Evolutionary conservation across 2,329 filamentous ascomycete species (phyloP), one percentile per base, ranked within the genome.

Genomic region (Colletotrichum somersetense): DNA sequence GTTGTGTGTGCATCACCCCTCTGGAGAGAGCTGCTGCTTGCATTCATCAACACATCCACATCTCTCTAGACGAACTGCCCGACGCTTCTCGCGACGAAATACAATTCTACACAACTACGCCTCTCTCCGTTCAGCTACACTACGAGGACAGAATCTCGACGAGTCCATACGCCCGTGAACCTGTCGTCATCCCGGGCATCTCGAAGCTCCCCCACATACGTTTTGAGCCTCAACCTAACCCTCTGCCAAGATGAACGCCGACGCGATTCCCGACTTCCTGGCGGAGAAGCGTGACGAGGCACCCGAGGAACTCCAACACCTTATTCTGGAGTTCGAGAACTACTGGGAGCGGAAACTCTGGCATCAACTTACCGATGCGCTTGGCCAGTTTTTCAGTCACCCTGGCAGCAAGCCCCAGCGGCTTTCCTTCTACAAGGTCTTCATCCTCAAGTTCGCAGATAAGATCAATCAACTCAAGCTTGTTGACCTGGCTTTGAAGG

Each of bases 381-480:
- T 99, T 68, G 87, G 97, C 77, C 89, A 93, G 76, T 98, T 96
- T 89, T 99, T 98, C 86, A 91, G 91, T 79, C 85, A 93, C 77
- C 89, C 93, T 56, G 90, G 91, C 80, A 98, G 95, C 83, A 92
- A 91, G 68, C 87, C 90, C 71, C 94, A 97, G 85, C 92, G 96
- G 79, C 89, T 99, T 85, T 87, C 91, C 72, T 92, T 99, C 83
- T 99, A 96, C 88, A 94, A 96, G 85, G 91, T 91, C 78, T 99
- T 99, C 86, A 93, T 99, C 83, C 90, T 96, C 82, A 96, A 93
- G 83, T 99, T 99, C 80, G 94, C 95, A 76, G 95, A 97, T 81
- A 98, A 97, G 88, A 98, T 99, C 88, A 99, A 98, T 85, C 96
- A 98, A 86, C 88, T 99, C 75, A 98, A 98, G 88, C 92, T 98